phyloP scores from a whole-genome alignment of 2,329 filamentous ascomycete species.

The Botrytis cinerea region DNA sequence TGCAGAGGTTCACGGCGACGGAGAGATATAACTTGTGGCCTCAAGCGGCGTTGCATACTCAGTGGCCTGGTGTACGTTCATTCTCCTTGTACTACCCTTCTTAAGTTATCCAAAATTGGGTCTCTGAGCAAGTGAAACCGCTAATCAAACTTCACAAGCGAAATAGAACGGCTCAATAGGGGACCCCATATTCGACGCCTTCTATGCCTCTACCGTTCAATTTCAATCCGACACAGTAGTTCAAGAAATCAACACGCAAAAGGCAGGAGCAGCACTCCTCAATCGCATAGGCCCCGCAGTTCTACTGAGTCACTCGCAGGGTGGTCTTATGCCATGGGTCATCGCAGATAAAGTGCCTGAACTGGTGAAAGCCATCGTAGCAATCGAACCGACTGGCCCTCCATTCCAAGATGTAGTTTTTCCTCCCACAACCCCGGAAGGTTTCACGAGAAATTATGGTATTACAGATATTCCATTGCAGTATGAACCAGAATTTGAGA shows the following conservation, averaged over 20 bases:
- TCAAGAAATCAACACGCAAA: constrained; percentile 45
- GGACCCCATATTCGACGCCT: constrained; percentile 36
- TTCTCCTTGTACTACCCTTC: not conserved
- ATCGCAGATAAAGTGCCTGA: constrained; percentile 47
- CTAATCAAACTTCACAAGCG: not conserved
- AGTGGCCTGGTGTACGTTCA: constrained; percentile 44
- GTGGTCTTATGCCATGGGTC: constrained; percentile 47
- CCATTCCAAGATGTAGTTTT: constrained; percentile 47
- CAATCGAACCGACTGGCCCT: constrained; percentile 51
- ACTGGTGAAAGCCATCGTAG: constrained; percentile 47
- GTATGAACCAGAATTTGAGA: constrained; percentile 39
- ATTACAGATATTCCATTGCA: constrained; percentile 52
- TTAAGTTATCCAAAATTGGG: not conserved
- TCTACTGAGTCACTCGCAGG: constrained; percentile 47
- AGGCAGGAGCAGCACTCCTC: constrained; percentile 44
- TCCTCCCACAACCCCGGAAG: constrained; percentile 20
- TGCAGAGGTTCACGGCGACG: constrained; percentile 38
- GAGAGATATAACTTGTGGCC: constrained; percentile 36
- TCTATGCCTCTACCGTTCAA: constrained; percentile 46
- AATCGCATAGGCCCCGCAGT: constrained; percentile 32
- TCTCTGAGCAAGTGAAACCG: not conserved
- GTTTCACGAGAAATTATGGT: constrained; percentile 47
- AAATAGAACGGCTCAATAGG: constrained; percentile 32
- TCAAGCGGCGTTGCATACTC: constrained; percentile 44
- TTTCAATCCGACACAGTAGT: constrained; percentile 42